A percentile compares a stretch with the other conserved stretches of the same genome.
These are phyloP conservation scores for Priceomyces castillae DNA, from an alignment of 805 yeast species.

Conservation along the genomic window DNA sequence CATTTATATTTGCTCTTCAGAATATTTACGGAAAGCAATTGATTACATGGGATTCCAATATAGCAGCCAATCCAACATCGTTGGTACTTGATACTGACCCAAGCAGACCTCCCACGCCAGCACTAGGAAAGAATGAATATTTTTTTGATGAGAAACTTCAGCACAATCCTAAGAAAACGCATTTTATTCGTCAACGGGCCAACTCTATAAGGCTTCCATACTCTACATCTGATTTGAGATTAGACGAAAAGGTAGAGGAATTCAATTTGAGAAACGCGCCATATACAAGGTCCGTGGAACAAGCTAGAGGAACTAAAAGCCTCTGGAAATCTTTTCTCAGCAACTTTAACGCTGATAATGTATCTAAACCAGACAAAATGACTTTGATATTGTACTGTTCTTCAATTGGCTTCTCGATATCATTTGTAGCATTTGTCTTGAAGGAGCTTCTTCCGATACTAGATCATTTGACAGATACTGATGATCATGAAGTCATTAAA, in stretches of 20 bases:
- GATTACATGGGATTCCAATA: constrained; percentile 50
- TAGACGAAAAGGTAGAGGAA: constrained; percentile 24
- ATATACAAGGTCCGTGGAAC: constrained; percentile 13
- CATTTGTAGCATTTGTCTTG: constrained; percentile 69
- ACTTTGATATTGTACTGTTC: constrained; percentile 82
- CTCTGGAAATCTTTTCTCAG: constrained; percentile 21
- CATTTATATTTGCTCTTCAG: constrained; percentile 77
- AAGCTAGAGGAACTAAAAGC: constrained; percentile 14
- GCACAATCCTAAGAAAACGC: constrained; percentile 2
- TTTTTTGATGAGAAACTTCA: constrained; percentile 1
- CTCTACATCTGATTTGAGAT: constrained; percentile 31
- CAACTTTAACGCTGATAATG: constrained; percentile 14
- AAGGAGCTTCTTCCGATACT: constrained; percentile 50
- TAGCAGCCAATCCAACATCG: constrained; percentile 21
- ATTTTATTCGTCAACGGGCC: constrained; percentile 20
- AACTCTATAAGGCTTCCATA: constrained; percentile 26
- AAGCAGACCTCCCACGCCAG: constrained; percentile 17
- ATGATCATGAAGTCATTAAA: constrained; percentile 6
- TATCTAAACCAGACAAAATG: constrained; percentile 67
- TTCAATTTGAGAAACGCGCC: constrained; percentile 2
- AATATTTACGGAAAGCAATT: constrained; percentile 84
- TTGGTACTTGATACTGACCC: constrained; percentile 26
- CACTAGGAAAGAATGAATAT: not conserved
- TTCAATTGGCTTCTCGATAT: constrained; percentile 62
- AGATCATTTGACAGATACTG: constrained; percentile 6